Percentiles rank a stretch among this genome's conserved stretches.
Evolutionary conservation across 176 grass and related monocot genomes (phyloP).

Genomic region (Oryza glaberrima): DNA sequence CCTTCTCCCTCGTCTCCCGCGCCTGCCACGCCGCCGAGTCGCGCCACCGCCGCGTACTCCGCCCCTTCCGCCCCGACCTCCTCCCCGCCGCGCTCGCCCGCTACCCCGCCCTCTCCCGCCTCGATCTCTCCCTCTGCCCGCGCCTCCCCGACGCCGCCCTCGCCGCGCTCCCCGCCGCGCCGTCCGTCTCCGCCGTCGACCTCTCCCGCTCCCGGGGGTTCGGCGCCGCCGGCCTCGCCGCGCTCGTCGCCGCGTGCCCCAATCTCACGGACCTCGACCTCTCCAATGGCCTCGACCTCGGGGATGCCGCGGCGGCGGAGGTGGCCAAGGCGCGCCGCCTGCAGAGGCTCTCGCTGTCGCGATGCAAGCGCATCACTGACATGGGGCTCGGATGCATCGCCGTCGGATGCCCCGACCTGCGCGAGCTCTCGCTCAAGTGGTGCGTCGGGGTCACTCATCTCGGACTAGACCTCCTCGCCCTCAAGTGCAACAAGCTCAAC

Average conservation of each 20-base stretch:
- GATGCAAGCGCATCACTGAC: conserved; percentile 72
- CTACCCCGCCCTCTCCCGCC: conserved; percentile 43
- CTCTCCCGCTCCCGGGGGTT: conserved; percentile 70
- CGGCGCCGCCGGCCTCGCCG: conserved; percentile 54
- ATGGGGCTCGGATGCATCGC: conserved; percentile 88
- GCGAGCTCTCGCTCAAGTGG: conserved; percentile 71
- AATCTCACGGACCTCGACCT: conserved; percentile 68
- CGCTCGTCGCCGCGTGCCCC: conserved; percentile 46
- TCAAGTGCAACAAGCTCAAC: conserved; percentile 73
- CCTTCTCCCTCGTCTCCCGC: conserved; percentile 75
- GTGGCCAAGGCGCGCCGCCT: conserved; percentile 48
- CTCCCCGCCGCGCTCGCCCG: conserved; percentile 51
- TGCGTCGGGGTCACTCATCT: conserved; percentile 80
- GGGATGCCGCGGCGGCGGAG: conserved; percentile 52
- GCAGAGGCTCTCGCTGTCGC: conserved; percentile 48
- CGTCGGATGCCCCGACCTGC: conserved; percentile 64
- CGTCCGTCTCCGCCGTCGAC: conserved; percentile 51
- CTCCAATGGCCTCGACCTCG: conserved; percentile 68
- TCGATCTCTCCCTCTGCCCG: conserved; percentile 82
- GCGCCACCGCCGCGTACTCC: conserved; percentile 66
- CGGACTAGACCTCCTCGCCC: conserved; percentile 59
- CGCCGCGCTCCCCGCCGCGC: conserved; percentile 1
- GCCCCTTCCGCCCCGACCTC: conserved; percentile 67
- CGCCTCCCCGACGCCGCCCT: conserved; percentile 53
- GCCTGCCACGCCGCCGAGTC: conserved; percentile 71